These are phyloP conservation scores for Helminthosporium solani DNA, from an alignment of 2,329 filamentous ascomycete genomes.

Conservation along the genomic window DNA sequence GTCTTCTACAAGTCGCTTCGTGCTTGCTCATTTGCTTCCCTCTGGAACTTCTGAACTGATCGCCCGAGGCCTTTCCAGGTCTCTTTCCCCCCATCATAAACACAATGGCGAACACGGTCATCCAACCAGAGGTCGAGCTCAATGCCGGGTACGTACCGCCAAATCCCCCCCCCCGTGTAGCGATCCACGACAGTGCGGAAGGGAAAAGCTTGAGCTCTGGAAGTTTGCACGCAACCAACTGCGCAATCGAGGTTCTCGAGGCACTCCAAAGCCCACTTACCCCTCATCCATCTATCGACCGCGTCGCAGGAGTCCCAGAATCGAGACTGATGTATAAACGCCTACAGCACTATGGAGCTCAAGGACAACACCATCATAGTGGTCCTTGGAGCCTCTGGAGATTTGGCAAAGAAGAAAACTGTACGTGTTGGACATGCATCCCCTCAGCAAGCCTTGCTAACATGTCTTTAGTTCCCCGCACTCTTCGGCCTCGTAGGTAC, in stretches of 20 bases:
- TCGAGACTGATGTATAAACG: conserved; percentile 30
- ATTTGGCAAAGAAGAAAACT: conserved; percentile 99
- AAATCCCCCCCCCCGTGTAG: not conserved
- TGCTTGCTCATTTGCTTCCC: conserved; percentile 6
- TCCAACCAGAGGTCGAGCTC: conserved; percentile 48
- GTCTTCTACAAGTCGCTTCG: conserved; percentile 14
- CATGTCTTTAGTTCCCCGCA: conserved; percentile 75
- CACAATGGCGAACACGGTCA: conserved; percentile 52
- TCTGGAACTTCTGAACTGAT: conserved; percentile 24
- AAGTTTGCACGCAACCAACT: not conserved
- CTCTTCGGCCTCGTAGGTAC: conserved; percentile 90
- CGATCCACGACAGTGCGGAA: not conserved
- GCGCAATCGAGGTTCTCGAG: not conserved
- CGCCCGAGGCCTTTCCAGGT: conserved; percentile 18
- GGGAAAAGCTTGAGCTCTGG: not conserved
- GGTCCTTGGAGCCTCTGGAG: conserved; percentile 93
- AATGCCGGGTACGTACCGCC: conserved; percentile 48
- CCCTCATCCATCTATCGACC: conserved; percentile 7
- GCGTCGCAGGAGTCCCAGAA: conserved; percentile 9
- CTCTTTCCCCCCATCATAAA: conserved; percentile 17
- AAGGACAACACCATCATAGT: conserved; percentile 98
- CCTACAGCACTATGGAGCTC: conserved; percentile 80
- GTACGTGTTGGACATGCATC: conserved; percentile 50
- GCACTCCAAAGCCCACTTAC: conserved; percentile 2
- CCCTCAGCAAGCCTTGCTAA: conserved; percentile 23